Evolutionary conservation across 257 asterid species (phyloP).

Genomic region (Mitragyna speciosa): DNA sequence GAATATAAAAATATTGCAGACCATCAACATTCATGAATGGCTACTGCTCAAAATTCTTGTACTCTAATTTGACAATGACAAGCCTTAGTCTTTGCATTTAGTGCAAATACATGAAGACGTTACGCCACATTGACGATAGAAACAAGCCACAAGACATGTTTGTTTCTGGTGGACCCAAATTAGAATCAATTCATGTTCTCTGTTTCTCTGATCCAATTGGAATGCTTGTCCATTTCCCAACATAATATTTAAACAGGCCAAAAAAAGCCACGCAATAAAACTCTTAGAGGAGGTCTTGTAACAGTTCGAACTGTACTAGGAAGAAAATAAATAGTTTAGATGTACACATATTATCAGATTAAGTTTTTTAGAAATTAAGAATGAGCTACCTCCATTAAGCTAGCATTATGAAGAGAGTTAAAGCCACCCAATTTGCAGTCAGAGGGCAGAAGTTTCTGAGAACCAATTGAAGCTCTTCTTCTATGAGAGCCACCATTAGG

Average conservation of each 20-base stretch:
- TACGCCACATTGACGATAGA: constrained; percentile 16
- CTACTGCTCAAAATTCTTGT: neutral
- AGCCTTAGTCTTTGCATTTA: neutral
- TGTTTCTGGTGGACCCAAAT: constrained; percentile 50
- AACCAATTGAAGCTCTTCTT: constrained; percentile 67
- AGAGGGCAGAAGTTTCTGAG: constrained; percentile 54
- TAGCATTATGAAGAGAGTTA: constrained; percentile 40
- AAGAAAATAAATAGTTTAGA: neutral
- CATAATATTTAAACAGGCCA: constrained; percentile 21
- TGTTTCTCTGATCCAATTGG: constrained; percentile 17
- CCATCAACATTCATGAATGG: neutral
- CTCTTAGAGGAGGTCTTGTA: neutral
- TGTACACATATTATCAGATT: neutral
- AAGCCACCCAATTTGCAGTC: constrained; percentile 40
- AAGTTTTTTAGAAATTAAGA: constrained; percentile 3
- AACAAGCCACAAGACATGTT: constrained; percentile 51
- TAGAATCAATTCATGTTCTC: constrained; percentile 38
- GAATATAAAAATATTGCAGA: neutral
- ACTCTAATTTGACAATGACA: constrained; percentile 4
- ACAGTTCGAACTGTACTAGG: neutral
- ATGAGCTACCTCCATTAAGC: constrained; percentile 60
- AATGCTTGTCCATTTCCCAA: constrained; percentile 38
- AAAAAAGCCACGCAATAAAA: neutral
- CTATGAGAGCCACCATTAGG: constrained; percentile 48
- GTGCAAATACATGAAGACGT: constrained; percentile 3